phyloP scores from a whole-genome alignment of 495 filamentous ascomycete genomes.

The Friedmanniomyces endolithicus region DNA sequence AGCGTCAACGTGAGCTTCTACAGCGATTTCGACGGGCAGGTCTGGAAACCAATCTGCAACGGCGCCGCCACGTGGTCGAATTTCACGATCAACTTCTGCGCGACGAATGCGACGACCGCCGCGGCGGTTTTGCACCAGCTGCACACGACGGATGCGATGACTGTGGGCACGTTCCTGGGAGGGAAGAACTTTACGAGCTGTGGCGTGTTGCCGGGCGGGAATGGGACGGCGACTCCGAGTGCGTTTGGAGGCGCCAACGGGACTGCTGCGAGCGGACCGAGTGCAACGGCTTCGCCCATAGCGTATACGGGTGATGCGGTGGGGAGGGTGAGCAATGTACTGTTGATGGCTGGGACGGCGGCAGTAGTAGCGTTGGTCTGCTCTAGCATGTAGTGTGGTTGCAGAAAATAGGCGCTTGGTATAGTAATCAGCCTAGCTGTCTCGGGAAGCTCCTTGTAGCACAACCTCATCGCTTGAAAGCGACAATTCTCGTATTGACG shows the following conservation, averaged over 20 bases:
- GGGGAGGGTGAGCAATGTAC: background rate
- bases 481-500: too few species aligned
- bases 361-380: background rate
- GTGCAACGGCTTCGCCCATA: background rate
- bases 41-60: slow-evolving; percentile 16
- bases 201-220: slow-evolving; percentile 6
- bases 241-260: background rate
- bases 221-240: background rate
- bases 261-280: background rate
- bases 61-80: slow-evolving; percentile 19
- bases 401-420: too few species aligned
- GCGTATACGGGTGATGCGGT: background rate
- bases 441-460: too few species aligned
- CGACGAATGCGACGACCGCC: slow-evolving; percentile 8
- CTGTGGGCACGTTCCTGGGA: slow-evolving; percentile 19
- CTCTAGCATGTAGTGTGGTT: too few species aligned
- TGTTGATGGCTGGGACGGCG: background rate
- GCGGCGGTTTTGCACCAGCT: background rate
- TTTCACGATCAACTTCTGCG: slow-evolving; percentile 21
- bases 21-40: slow-evolving; percentile 7
- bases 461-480: too few species aligned
- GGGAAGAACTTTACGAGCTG: slow-evolving; percentile 21
- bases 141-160: slow-evolving; percentile 11
- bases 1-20: slow-evolving; percentile 21
- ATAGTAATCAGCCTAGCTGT: too few species aligned